Conservation (phyloP, 495 filamentous ascomycete genomes). For the Trichoderma erinaceum region DNA sequence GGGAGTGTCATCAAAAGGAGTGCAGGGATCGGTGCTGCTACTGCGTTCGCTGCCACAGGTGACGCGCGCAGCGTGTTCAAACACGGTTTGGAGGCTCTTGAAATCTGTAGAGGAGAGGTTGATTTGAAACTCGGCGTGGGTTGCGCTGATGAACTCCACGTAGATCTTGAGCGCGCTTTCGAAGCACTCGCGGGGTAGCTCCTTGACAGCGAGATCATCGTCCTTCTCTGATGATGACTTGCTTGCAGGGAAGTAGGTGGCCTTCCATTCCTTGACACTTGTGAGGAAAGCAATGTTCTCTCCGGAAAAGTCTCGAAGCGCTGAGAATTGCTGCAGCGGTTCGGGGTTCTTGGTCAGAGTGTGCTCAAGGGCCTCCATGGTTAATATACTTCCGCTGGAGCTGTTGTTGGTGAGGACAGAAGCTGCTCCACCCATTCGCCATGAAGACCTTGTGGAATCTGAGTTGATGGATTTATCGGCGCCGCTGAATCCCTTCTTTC, state of each 20-base stretch:
- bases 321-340: slow-evolving; percentile 54
- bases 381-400: slow-evolving; percentile 39
- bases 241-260: slow-evolving; percentile 20
- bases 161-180: slow-evolving; percentile 53
- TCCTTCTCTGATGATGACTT: slow-evolving; percentile 23
- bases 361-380: slow-evolving; percentile 55
- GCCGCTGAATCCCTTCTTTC: slow-evolving; percentile 23
- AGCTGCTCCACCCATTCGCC: slow-evolving; percentile 18
- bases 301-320: slow-evolving; percentile 57
- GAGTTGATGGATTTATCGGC: slow-evolving; percentile 14
- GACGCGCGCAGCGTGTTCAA: slow-evolving; percentile 28
- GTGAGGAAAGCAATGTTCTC: slow-evolving; percentile 65
- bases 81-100: slow-evolving; percentile 27
- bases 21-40: not conserved
- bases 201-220: not conserved
- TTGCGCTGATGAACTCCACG: slow-evolving; percentile 47
- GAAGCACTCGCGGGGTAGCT: slow-evolving; percentile 34
- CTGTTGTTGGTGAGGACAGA: slow-evolving; percentile 28
- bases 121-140: slow-evolving; percentile 56
- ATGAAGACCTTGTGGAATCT: slow-evolving; percentile 20
- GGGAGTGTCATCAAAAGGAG: slow-evolving; percentile 5
- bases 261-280: slow-evolving; percentile 51
- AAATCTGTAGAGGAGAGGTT: slow-evolving; percentile 46
- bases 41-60: slow-evolving; percentile 17
- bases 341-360: slow-evolving; percentile 49